Evolutionary conservation across 2,329 filamentous ascomycete species (phyloP).

Genomic region (Tolypocladium ovalisporum): DNA sequence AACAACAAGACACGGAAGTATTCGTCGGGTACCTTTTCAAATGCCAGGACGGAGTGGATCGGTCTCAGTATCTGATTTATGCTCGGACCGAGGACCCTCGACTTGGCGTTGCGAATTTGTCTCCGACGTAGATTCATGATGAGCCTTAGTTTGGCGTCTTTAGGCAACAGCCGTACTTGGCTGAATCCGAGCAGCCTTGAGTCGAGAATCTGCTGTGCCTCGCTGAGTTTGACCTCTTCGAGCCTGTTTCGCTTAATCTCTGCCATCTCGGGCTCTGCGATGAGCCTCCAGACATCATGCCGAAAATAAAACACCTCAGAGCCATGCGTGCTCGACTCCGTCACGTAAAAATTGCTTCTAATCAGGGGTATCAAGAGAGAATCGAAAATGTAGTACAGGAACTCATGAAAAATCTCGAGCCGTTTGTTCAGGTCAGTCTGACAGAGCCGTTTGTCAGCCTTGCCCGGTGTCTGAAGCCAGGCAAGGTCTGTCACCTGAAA

Average conservation of each 20-base stretch:
- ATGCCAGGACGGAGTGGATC: constrained; percentile 64
- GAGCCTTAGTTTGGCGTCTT: constrained; percentile 62
- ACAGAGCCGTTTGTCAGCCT: constrained; percentile 45
- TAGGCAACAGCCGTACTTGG: constrained; percentile 72
- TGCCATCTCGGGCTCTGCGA: constrained; percentile 63
- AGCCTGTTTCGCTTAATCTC: constrained; percentile 64
- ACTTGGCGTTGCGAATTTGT: constrained; percentile 42
- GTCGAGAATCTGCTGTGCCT: constrained; percentile 46
- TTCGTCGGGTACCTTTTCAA: constrained; percentile 52
- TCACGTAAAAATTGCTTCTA: constrained; percentile 84
- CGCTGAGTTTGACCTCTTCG: constrained; percentile 55
- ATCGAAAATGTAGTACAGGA: constrained; percentile 89
- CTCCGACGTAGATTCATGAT: constrained; percentile 78
- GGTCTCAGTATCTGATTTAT: constrained; percentile 51
- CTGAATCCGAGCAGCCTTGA: constrained; percentile 63
- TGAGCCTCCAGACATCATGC: constrained; percentile 76
- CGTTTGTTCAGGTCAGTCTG: constrained; percentile 66
- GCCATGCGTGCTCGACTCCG: constrained; percentile 71
- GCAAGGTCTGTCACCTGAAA: constrained; percentile 51
- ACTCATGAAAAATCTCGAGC: constrained; percentile 67
- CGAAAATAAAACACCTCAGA: constrained; percentile 87
- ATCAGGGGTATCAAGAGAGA: constrained; percentile 82
- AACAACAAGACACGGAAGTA: neutral
- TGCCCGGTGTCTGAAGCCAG: constrained; percentile 58
- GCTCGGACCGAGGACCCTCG: constrained; percentile 44